Evolutionary conservation across 2,329 filamentous ascomycete genomes (phyloP), one percentile per base, ranked within the genome.

Genomic region (Colletotrichum tanaceti): DNA sequence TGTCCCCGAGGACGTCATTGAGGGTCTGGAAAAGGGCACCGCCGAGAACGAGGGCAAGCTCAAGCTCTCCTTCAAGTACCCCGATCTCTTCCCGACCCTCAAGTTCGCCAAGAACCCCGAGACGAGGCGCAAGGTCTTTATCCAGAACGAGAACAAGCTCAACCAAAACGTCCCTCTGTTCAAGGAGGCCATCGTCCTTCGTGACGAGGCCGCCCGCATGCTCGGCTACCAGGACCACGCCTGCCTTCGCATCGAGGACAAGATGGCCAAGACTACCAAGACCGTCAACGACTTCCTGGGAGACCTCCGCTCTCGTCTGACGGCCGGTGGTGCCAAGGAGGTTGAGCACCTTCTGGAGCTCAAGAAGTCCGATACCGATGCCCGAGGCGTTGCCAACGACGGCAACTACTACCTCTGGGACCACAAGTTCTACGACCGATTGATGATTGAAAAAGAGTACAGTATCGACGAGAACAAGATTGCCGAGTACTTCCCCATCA

Each of bases 341-440:
- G 88, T 89, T 49, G 83, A 86, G 52, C 89, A 90, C 74, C 83
- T 97, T n/a, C 84, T 91, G 70, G 86, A 88, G 71, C 83, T 94
- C 73, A 96, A 96, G 85, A 89, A 91, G 80, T 83, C 86, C 63
- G 90, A 94, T 72, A 83, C 87, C 62, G 85, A 88, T 73, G 82
- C 85, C 22, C 85, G 89, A 32, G 86, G 86, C 10, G 73, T 89
- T 9, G 80, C 84, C 3, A 85, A 87, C 62, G 90, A 93, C 73
- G 88, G 86, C 57, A 89, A 89, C 73, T 93, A 94, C 78, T 95
- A 92, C 78, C 86, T 94, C 47, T 96, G 93, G 93, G 93, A 96
- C 73, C 87, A 92, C 75, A 85, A 91, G 49, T 96, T 89, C 80
- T 96, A 95, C 79, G 91, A 93, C 73, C 89, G 91, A 7, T 82